Evolutionary conservation across 768 basidiomycete genomes (phyloP), one percentile per base, ranked within the genome.

Genomic region (Steccherinum ochraceum): DNA sequence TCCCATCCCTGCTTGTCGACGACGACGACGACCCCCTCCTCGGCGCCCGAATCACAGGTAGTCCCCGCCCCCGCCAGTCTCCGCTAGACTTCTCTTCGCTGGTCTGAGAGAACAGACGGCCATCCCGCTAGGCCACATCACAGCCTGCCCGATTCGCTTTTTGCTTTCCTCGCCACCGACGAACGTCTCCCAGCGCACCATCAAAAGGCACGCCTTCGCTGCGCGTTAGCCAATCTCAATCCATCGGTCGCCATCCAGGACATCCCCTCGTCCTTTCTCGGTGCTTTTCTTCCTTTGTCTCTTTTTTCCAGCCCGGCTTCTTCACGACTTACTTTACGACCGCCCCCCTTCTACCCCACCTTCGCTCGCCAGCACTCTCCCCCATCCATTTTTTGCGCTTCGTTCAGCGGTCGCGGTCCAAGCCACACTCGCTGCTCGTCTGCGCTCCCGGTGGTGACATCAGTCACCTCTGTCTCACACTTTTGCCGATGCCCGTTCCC

Each of bases 171-270:
- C 53, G 54, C 50, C 41, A 10, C 41, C 41, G 41, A 43, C 41
- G 16, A n/a, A 18, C 7, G 41, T 7, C 30, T 35, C 16, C 30
- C 30, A 35, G 30, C 30, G 30, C 30, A 35, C 30, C 57, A 52
- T 53, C 64, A 89, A 90, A 89, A 89, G 86, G 86, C 86, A 77
- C 88, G 88, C 88, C 88, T 91, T 90, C 77, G 84, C 76, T 89
- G 88, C 77, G 88, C 88, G 88, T 91, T 75, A 74, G 86, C 86
- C 88, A 79, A 53, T 59, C 58, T 57, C 56, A 51, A 55, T 59
- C 57, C 57, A 61, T 61, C 60, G 52, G 58, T 51, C 56, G 63
- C 58, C 58, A 53, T 54, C 64, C 58, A 58, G 63, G 63, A 52
- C 60, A 59, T 64, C 64, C 67, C 58, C 51, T 46, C 48, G 50